Base-by-base conservation (phyloP, 345 rosid genomes). In the Salix viminalis region DNA sequence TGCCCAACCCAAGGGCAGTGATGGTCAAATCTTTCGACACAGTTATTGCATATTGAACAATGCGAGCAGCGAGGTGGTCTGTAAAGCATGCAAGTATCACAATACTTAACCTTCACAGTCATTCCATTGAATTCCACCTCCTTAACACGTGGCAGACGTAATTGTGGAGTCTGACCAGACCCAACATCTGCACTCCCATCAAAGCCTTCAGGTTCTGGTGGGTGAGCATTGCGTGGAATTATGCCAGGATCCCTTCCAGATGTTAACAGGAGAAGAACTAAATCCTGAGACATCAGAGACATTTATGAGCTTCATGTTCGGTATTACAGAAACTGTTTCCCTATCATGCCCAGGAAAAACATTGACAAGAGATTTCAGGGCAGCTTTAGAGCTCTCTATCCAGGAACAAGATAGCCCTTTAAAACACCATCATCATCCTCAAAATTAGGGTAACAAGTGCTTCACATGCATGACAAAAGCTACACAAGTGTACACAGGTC, bases 1-100 rank as follows among this genome's bases (percentile, higher is more conserved):
- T 82, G 84, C 62, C 84, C 84, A 56, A 82, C 84, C 84, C 84
- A 82, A 46, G 84, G 84, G 64, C 84, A 82, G 81, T 82, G 84
- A 50, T 82, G 84, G 73, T 82, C 84, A 82, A 82, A 82, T 34
- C 81, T 62, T 73, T 82, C 81, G 7, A 82, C 81, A 19, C 84
- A 82, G 76, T 82, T 82, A 52, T 82, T 82, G 79, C 84, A 82
- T 39, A 82, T 82, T 48, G 84, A 82, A 67, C 84, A 82, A 74
- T 82, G 84, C 10, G 84, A 82, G 75, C 84, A 82, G 78, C 84
- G 84, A 66, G 84, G 81, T 65, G 84, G 84, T 61, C 84, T 78
- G 69, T 82, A 82, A 71, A 82, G 84, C 84, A 82, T 82, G 76
- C 84, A 82, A 21, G 84, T 78, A 66, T 82, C 84, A 78, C 84